A percentile compares a stretch with the other conserved stretches of the same genome.
Evolutionary conservation across 805 yeast genomes (phyloP).

Genomic region (Yarrowia divulgata): DNA sequence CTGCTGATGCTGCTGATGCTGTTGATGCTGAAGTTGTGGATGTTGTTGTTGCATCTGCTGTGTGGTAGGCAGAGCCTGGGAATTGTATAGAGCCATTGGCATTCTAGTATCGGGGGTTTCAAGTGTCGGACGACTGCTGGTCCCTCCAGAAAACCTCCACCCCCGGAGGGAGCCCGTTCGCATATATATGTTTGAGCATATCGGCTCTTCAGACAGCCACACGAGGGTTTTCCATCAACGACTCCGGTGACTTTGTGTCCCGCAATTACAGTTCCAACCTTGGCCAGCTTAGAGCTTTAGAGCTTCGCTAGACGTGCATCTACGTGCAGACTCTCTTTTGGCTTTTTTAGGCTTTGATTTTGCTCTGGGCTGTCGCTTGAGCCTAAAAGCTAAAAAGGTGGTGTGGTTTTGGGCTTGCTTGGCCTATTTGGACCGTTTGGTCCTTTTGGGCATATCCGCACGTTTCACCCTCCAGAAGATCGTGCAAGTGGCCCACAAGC

Average conservation of each 20-base stretch:
- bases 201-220: conserved; percentile 23
- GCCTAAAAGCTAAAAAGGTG: conserved; percentile 1
- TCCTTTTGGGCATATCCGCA: not conserved
- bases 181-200: conserved; percentile 9
- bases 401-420: conserved; percentile 12
- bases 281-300: conserved; percentile 1
- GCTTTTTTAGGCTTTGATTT: not conserved
- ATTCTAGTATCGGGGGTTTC: not conserved
- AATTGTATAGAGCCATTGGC: conserved; percentile 3
- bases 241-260: not conserved
- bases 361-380: not conserved
- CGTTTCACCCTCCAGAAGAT: conserved; percentile 2
- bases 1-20: not conserved
- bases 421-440: conserved; percentile 19
- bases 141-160: no score
- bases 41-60: not conserved
- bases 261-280: not conserved
- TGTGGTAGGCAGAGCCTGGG: not conserved
- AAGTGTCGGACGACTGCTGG: no score
- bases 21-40: not conserved
- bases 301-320: conserved; percentile 32
- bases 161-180: not conserved
- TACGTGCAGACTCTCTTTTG: not conserved
- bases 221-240: conserved; percentile 16
- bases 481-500: not conserved